Base-by-base conservation (phyloP, 2,329 filamentous ascomycete genomes). In the Metarhizium guizhouense region DNA sequence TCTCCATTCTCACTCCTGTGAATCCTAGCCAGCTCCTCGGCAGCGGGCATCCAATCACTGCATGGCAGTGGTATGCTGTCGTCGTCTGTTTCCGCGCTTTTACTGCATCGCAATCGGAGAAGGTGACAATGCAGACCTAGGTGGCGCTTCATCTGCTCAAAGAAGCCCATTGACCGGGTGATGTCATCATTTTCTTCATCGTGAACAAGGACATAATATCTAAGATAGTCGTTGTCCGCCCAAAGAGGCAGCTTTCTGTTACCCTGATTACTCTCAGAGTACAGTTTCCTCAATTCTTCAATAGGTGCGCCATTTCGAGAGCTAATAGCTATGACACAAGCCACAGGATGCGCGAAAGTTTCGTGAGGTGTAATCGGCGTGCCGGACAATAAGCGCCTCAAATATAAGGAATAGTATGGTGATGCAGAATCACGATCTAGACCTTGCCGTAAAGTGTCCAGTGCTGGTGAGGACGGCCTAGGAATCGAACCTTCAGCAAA, bases 121-220 rank as follows among this genome's bases (percentile, higher is more conserved):
- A 99, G 78, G 71, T 99, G 94, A 67, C 94, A 99, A 71, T 99
- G 92, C 51, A 97, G 76, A 2, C 94, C 94, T 60, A 99, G 90
- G 72, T 96, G 90, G n/a, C 94, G 85, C 72, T 97, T 99, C 95
- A 99, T 99, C 70, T 96, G 90, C 63, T 99, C 94, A 70, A 96
- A 99, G 32, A 97, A 77, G 18, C 85, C 83, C 70, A 93, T 93
- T 13, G 92, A 95, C 71, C 91, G 88, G 42, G 84, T 83, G 58
- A 97, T 95, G 67, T 99, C 92, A 66, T 96, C 93, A 58, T 84
- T 85, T 67, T 99, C 94, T 72, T 99, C 95, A 63, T 99, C 94
- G 65, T 99, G 94, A 18, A 99, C 87, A 47, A 99, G 77, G 16
- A 99, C 89, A 71, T 99, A 99, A 71, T 99, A 99, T 60, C 94